Base-by-base conservation (phyloP, 2,329 filamentous ascomycete species). In the Talaromyces sp. region DNA sequence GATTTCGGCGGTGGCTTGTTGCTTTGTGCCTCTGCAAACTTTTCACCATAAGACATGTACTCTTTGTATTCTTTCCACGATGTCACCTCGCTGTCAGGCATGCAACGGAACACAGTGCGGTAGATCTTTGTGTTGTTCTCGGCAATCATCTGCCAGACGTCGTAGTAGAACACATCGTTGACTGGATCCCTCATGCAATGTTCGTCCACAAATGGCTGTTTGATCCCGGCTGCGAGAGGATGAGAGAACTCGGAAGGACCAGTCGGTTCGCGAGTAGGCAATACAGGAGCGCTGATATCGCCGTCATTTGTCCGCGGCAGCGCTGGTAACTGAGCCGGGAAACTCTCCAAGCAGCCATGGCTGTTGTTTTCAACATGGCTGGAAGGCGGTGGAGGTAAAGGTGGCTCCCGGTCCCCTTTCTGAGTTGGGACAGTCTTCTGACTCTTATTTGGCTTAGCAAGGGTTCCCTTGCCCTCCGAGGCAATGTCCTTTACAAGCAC, bases 101-200 rank as follows among this genome's bases (percentile, higher is more conserved):
- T 96, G 75, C 93, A 97, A 54, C 93, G 88, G 80, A 99, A 99
- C 9, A 99, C 93, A 64, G 90, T 87, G 33, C 95, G 89, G 78
- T 91, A 99, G 55, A 99, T 84, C 72, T 92, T 93, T 3, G 95
- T 99, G 73, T 99, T 99, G 79, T 98, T 98, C 65, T 90, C 87
- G 0, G 95, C 95, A 58, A 92, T 87, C 19, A 87, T 84, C 66
- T 89, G 88, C 96, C 96, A 99, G 1, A 91, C 87, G 64, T 96
- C 90, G 53, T 95, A 85, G 72, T 91, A 90, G 76, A 99, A 99
- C 1, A 83, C 80, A 59, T 91, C 84, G 62, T 88, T 88, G 47
- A 99, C 78, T 0, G 96, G 95, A 75, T 99, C 95, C 17, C 84
- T 85, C 92, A 99, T 99, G 77, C 93, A 98, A 72, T 98, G 90